These are phyloP conservation scores for Byssoonygena ceratinophila DNA, from an alignment of 2,329 filamentous ascomycete species.

Conservation along the genomic window DNA sequence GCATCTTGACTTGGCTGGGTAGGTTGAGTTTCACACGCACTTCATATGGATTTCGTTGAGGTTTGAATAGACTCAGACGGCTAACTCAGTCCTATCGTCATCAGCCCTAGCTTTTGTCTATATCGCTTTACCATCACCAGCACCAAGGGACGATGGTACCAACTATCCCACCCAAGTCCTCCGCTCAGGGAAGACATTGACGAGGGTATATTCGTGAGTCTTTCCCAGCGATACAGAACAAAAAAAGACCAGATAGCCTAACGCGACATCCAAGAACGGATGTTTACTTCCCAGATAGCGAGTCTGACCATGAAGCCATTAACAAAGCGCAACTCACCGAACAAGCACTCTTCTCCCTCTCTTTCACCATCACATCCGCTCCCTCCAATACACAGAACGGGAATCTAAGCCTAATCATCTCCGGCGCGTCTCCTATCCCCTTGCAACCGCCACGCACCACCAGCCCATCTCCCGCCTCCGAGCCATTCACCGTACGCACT, in stretches of 20 bases:
- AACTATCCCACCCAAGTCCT: neutral
- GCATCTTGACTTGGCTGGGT: neutral
- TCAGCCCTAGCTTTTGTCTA: neutral
- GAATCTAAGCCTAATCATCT: neutral
- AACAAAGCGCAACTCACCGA: neutral
- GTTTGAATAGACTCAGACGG: neutral
- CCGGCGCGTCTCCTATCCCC: neutral
- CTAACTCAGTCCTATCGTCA: neutral
- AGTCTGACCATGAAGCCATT: neutral
- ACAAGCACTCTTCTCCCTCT: neutral
- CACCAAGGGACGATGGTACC: neutral
- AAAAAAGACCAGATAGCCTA: neutral
- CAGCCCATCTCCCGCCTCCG: neutral
- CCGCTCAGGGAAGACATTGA: constrained; percentile 1
- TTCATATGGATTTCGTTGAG: too few relatives aligned
- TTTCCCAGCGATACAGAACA: neutral
- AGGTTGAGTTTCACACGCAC: neutral
- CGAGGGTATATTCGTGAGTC: neutral
- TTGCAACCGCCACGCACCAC: neutral
- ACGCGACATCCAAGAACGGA: neutral
- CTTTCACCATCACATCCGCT: neutral
- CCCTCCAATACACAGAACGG: neutral
- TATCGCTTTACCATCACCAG: neutral
- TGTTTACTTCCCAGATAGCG: neutral
- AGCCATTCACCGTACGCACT: neutral